Evolutionary conservation across 345 rosid genomes (phyloP), one percentile per base, ranked within the genome.

Genomic region (Cardiospermum halicacabum): DNA sequence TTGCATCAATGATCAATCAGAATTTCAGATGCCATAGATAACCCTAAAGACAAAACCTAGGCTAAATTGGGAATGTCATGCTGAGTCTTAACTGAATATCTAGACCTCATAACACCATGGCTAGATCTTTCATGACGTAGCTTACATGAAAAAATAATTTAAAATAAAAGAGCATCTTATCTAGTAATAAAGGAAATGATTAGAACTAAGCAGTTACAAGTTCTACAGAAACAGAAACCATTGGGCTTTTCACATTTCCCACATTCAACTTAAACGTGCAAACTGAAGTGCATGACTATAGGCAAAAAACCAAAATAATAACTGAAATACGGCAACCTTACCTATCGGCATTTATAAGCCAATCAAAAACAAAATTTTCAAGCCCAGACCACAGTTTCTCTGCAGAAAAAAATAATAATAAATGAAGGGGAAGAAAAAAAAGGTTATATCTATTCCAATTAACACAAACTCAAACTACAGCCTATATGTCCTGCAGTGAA

Each of bases 301-400:
- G 19, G 27, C 58, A 62, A 7, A 40, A 56, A n/a, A 67, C 21
- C 24, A 26, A 36, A 63, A 69, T 13, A 47, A 6, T 42, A 75
- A 43, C 56, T 68, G 3, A 25, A 15, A 36, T 27, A 24, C 18
- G 11, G 62, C 32, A 74, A 58, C 75, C 78, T 63, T 77, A 91
- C 99, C 96, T 85, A 79, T 93, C 97, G 8, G 99, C 99, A 74
- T 93, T 91, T 65, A 93, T 93, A 32, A 93, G 80, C 99, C 99
- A 93, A 73, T 93, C 97, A 75, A 93, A 93, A 75, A 88, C 96
- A 85, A 93, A 93, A 78, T 85, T 90, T 77, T 93, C 99, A 77
- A 93, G 97, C 74, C 97, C 99, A 69, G 88, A 90, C 97, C 99
- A 93, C 45, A 93, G 99, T 80, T 81, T 91, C 82, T 93, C 99